phyloP scores from a whole-genome alignment of 73 alveolate species.

The Paramecium biaurelia region DNA sequence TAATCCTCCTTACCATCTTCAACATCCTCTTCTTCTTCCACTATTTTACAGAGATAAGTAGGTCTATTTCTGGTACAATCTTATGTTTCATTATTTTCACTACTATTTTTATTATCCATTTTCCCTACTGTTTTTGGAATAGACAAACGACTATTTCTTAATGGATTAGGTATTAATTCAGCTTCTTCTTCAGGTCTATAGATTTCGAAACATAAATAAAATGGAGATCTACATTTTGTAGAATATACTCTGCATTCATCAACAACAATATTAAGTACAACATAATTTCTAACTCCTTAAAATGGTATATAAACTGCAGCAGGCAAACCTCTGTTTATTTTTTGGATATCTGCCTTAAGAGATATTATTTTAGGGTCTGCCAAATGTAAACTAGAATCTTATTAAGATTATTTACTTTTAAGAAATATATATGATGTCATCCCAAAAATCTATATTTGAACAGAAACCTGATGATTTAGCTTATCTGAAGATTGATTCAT shows the following conservation, averaged over 20 bases:
- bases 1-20: slow-evolving; percentile 7
- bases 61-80: slow-evolving; percentile 29
- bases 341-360: slow-evolving; percentile 60
- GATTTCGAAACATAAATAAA: slow-evolving; percentile 68
- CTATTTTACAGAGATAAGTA: neutral
- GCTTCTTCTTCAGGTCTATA: slow-evolving; percentile 72
- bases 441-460: slow-evolving; percentile 55
- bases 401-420: neutral
- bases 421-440: slow-evolving; percentile 49
- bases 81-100: slow-evolving; percentile 17
- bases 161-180: neutral
- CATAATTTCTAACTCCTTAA: slow-evolving; percentile 65
- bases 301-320: slow-evolving; percentile 83
- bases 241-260: slow-evolving; percentile 70
- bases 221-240: slow-evolving; percentile 77
- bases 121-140: neutral
- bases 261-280: slow-evolving; percentile 64
- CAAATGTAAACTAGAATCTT: neutral
- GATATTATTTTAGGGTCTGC: slow-evolving; percentile 60
- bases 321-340: slow-evolving; percentile 70
- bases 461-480: slow-evolving; percentile 48
- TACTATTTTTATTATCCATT: neutral
- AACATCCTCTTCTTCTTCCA: neutral
- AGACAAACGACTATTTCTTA: neutral
- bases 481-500: neutral